Evolutionary conservation across 305 asterid genomes (phyloP), one percentile per base, ranked within the genome.

Genomic region (Fraxinus velutina): DNA sequence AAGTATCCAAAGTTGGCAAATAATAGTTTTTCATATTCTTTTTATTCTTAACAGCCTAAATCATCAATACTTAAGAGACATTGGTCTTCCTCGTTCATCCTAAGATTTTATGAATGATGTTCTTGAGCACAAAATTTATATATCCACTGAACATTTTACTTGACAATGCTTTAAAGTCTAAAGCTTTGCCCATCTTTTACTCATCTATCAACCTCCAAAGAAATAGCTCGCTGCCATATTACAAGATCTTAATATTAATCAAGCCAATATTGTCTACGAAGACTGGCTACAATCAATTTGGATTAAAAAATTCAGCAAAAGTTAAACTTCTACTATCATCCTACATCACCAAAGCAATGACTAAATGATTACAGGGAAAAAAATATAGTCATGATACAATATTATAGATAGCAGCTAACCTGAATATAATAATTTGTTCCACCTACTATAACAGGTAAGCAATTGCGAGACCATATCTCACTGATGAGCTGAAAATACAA

Each of bases 371-470:
- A 73, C 80, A 80, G 22, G 70, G 68, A 34, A 1, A 33, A 76
- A 50, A 74, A 33, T 62, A 64, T 34, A 7, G 73, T n/a, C 17
- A 84, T 9, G 57, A 12, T 0, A 66, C 55, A 24, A 79, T 39
- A 80, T 50, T 15, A 77, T 5, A 77, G 7, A 15, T 3, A 30
- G 79, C 83, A 78, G 77, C 81, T 84, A 82, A 93, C 99, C 97
- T 96, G 99, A 84, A 96, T 96, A 86, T 94, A 96, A 86, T 96
- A 94, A 88, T 96, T 94, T 84, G 99, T 92, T 86, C 99, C 99
- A 7, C 99, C 99, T 71, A 96, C 99, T 44, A 96, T 86, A 76
- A 94, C 96, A n/a, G 99, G 99, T 88, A 96, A 83, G 85, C 87
- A 81, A 72, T 90, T 90, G 81, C 96, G 93, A 76, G 98, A 92